Percentiles rank a stretch among this genome's conserved stretches.
phyloP scores from a whole-genome alignment of 202 grass and related monocot genomes.

The Alloteropsis angusta region DNA sequence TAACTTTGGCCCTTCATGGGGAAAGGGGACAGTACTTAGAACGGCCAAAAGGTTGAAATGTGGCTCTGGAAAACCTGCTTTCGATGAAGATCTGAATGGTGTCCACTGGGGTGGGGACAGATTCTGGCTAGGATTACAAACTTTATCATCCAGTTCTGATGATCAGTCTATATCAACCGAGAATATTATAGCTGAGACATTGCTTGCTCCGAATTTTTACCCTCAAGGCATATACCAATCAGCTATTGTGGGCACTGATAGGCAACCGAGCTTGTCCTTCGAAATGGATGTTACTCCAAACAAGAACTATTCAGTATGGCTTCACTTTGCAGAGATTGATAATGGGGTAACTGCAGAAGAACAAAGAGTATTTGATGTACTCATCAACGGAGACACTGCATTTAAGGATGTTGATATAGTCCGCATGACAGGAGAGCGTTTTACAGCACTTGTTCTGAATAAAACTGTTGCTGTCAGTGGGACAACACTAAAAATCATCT shows the following conservation, averaged over 20 bases:
- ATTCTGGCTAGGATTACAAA: conserved; percentile 70
- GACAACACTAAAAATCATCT: conserved; percentile 55
- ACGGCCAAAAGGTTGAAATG: conserved; percentile 79
- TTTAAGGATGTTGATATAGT: conserved; percentile 80
- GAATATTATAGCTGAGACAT: conserved; percentile 78
- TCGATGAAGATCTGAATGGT: conserved; percentile 82
- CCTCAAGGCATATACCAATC: conserved; percentile 76
- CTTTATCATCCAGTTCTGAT: conserved; percentile 52
- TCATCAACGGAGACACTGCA: conserved; percentile 74
- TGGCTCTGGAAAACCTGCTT: conserved; percentile 77
- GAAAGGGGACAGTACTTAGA: conserved; percentile 56
- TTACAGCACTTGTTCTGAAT: conserved; percentile 86
- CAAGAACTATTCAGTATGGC: conserved; percentile 94
- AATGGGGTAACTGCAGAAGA: conserved; percentile 50
- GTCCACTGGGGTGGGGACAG: conserved; percentile 77
- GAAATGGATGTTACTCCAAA: conserved; percentile 92
- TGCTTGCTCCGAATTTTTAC: conserved; percentile 80
- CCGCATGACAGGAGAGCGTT: conserved; percentile 66
- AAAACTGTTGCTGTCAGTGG: conserved; percentile 67
- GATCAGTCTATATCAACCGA: conserved; percentile 75
- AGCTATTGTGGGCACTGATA: conserved; percentile 68
- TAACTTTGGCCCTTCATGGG: conserved; percentile 44
- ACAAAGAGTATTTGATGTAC: conserved; percentile 74
- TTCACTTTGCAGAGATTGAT: conserved; percentile 97
- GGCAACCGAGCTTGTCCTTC: conserved; percentile 58